Evolutionary conservation across 768 basidiomycete species (phyloP), one percentile per base, ranked within the genome.

Genomic region (Roridomyces roridus): DNA sequence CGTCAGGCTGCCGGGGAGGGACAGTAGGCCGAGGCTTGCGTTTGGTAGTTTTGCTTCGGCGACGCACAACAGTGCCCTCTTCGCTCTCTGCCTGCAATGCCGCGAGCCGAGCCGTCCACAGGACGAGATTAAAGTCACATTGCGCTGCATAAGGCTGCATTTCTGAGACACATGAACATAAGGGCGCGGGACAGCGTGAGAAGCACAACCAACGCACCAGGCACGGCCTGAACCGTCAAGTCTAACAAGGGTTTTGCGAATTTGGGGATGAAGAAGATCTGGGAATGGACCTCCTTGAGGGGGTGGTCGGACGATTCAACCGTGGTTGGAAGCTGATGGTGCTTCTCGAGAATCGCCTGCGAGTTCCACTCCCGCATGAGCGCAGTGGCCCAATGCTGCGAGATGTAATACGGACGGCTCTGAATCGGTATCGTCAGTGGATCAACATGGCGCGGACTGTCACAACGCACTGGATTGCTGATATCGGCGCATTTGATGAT

Each of bases 401-500:
- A 93, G 14, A 97, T 92, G n/a, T 85, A 77, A 60, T 93, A 91
- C 1, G 97, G 96, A 18, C 96, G 94, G 60, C 89, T 89, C 96
- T 98, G 44, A 14, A 39, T 65, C 29, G 40, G 53, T 8, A 11
- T 29, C 51, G 55, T 23, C 40, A 50, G 39, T 39, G 5, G 26
- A 55, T 21, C 53, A 25, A 35, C 40, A 40, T 14, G n/a, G 20
- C 12, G 2, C 0, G 34, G 44, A 26, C n/a, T n/a, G n/a, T n/a
- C n/a, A n/a, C n/a, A 17, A 84, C 95, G 62, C 70, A 97, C 95
- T 15, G 97, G 96, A 71, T 99, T 99, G 70, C 93, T 95, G 67
- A 99, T 98, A 74, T 99, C 97, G 17, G 96, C 95, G 67, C 96
- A 97, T 73, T 99, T 98, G 70, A 99, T 87, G 47, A 99, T 75